Evolutionary conservation across 2,329 filamentous ascomycete genomes (phyloP).

Genomic region (Claviceps quebecensis): DNA sequence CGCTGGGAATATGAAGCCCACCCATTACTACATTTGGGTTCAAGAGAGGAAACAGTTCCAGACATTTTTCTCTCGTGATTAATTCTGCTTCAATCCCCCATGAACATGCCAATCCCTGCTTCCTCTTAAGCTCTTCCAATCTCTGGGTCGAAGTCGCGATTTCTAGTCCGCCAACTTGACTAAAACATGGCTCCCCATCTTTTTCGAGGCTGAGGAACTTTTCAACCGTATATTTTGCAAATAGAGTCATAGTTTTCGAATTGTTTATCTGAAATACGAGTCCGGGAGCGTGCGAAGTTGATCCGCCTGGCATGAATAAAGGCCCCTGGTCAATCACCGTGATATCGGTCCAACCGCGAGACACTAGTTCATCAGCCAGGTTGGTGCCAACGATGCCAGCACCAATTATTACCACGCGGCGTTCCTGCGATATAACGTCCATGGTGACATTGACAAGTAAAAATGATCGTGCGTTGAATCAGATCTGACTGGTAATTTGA

Average conservation of each 20-base stretch:
- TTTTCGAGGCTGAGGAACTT: constrained; percentile 39
- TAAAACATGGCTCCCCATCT: constrained; percentile 33
- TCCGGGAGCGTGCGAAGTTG: constrained; percentile 50
- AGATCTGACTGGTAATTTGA: too few species aligned
- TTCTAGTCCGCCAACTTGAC: constrained; percentile 49
- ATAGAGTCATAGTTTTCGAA: constrained; percentile 41
- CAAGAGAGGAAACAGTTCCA: constrained; percentile 38
- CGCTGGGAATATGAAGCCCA: constrained; percentile 44
- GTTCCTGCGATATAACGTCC: constrained; percentile 18
- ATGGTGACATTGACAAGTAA: not conserved
- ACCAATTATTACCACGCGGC: constrained; percentile 44
- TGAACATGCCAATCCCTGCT: constrained; percentile 44
- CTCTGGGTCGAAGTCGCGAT: constrained; percentile 45
- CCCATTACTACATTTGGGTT: constrained; percentile 39
- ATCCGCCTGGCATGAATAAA: constrained; percentile 47
- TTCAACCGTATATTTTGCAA: constrained; percentile 48
- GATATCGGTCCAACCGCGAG: constrained; percentile 47
- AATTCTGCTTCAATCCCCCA: constrained; percentile 45
- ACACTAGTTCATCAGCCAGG: constrained; percentile 48
- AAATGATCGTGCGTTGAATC: too few species aligned
- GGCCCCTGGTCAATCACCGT: constrained; percentile 53
- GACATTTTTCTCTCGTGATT: constrained; percentile 36
- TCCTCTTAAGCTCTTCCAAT: constrained; percentile 47
- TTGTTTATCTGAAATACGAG: constrained; percentile 49
- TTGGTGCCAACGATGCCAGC: constrained; percentile 52